Base-by-base conservation (phyloP, 2,329 filamentous ascomycete species). In the Microdochium bolleyi region DNA sequence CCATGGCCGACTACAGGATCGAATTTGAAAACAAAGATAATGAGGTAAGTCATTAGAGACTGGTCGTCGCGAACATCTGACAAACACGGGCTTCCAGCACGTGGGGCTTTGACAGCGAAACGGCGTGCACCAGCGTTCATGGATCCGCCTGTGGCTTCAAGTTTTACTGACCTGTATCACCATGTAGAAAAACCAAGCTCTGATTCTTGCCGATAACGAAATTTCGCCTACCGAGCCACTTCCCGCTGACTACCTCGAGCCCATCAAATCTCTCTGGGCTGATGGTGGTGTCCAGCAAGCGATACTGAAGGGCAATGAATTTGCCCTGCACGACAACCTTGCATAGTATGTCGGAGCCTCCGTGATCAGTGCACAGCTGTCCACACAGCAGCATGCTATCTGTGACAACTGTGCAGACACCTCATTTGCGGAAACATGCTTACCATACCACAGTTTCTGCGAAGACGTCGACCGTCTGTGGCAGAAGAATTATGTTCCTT, bases 221-320 rank as follows among this genome's bases (percentile, higher is more conserved):
- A 86, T 97, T 61, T 85, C 84, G 58, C 83, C 85, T 16, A 87
- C 92, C 57, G 91, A 96, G 57, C 78, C 83, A 13, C 85, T 97
- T 68, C 89, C 92, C 2, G 70, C 76, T 52, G 84, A 91, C 57
- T 94, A 88, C 71, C 75, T 94, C 56, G 75, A 84, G 63, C 90
- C 92, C 4, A 88, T 97, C 75, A 89, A 88, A 69, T 78, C 79
- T 51, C 76, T 97, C 55, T 99, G 92, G 94, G 73, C 73, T 24
- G 92, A 99, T 68, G 75, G 73, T 41, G 91, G 92, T 55, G 88
- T 97, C 51, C 89, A 90, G 68, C 76, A 84, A 62, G 90, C 91
- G n/a, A 94, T 97, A 59, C 78, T 84, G 50, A 92, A 94, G 71
- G 94, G 94, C 61, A 96, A 97, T 68, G 92, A 96, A 73, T 97